These are phyloP conservation scores for Candida alai DNA, from an alignment of 805 yeast genomes.

Conservation along the genomic window DNA sequence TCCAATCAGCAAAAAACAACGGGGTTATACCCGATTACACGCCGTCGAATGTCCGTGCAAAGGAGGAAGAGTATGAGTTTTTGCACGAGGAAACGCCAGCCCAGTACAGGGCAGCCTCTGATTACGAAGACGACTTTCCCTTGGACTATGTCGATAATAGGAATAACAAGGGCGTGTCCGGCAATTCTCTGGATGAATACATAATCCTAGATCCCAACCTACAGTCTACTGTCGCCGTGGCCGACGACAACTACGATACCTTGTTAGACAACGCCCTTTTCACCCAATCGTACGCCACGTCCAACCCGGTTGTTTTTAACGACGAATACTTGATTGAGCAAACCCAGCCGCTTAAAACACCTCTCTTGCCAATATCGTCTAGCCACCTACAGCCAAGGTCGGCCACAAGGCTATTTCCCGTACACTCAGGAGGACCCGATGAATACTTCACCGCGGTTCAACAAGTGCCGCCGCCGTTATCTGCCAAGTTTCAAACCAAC, in stretches of 20 bases:
- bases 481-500: slow-evolving; percentile 20
- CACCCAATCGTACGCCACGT: slow-evolving; percentile 11
- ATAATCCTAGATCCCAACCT: slow-evolving; percentile 19
- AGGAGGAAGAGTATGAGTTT: slow-evolving; percentile 13
- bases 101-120: slow-evolving; percentile 20
- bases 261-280: slow-evolving; percentile 17
- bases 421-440: slow-evolving; percentile 14
- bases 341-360: slow-evolving; percentile 42
- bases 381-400: slow-evolving; percentile 11
- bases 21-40: slow-evolving; percentile 17
- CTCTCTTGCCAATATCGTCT: slow-evolving; percentile 16
- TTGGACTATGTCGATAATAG: slow-evolving; percentile 55
- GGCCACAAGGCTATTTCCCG: slow-evolving; percentile 4
- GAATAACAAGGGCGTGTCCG: too few relatives aligned
- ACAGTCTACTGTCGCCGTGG: slow-evolving; percentile 6
- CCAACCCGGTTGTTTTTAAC: slow-evolving; percentile 36
- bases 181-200: slow-evolving; percentile 17
- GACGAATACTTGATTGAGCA: slow-evolving; percentile 52
- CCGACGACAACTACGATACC: slow-evolving; percentile 20
- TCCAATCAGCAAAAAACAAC: slow-evolving; percentile 10
- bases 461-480: slow-evolving; percentile 16
- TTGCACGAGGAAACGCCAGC: slow-evolving; percentile 19
- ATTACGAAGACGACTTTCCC: slow-evolving; percentile 65
- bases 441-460: slow-evolving; percentile 17
- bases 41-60: slow-evolving; percentile 5